Evolutionary conservation across 2,329 filamentous ascomycete genomes (phyloP).

Genomic region (Curvularia sp.): DNA sequence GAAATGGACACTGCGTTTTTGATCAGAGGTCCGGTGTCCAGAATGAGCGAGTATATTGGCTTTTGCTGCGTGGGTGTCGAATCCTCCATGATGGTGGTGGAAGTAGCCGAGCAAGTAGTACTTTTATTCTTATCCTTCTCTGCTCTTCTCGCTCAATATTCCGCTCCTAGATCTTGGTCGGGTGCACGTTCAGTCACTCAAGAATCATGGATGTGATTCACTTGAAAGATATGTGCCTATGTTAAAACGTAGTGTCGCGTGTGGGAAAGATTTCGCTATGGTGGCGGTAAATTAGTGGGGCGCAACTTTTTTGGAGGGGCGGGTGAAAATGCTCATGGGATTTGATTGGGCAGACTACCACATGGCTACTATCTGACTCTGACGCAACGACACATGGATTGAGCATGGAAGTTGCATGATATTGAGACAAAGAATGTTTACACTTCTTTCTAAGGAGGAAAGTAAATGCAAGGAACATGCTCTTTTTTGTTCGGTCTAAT

Average conservation of each 20-base stretch:
- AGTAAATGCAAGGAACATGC: background rate
- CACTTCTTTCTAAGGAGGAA: background rate
- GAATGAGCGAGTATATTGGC: conserved; percentile 79
- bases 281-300: conserved; percentile 26
- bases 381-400: background rate
- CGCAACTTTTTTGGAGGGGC: conserved; percentile 17
- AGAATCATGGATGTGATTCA: background rate
- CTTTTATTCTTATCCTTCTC: background rate
- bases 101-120: background rate
- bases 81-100: conserved; percentile 3
- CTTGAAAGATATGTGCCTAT: conserved; percentile 4
- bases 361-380: background rate
- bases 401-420: background rate
- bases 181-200: background rate
- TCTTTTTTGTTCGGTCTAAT: background rate
- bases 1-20: conserved; percentile 89
- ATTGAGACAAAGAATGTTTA: background rate
- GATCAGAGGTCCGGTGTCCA: conserved; percentile 92
- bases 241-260: conserved; percentile 3
- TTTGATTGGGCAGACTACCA: conserved; percentile 15
- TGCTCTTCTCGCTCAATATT: background rate
- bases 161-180: background rate
- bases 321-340: conserved; percentile 3
- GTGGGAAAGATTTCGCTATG: conserved; percentile 25
- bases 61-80: conserved; percentile 56